Percentiles rank a stretch among this genome's conserved stretches.
Conservation (phyloP, 1,284 basidiomycete genomes). For the Microbotryum intermedium region DNA sequence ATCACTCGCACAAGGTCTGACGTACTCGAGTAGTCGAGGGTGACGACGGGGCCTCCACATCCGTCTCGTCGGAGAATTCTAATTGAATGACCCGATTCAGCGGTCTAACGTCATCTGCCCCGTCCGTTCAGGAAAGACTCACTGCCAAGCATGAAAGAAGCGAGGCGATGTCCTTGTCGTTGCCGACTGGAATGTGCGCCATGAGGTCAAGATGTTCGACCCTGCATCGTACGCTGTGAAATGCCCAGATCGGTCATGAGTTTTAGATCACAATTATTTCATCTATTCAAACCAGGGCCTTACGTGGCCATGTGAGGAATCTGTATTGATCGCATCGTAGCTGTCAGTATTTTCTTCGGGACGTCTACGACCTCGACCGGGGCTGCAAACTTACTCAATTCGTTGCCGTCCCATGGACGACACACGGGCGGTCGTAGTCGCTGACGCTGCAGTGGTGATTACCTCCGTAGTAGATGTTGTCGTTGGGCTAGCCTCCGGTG, state of each 20-base stretch:
- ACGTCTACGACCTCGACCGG: no score
- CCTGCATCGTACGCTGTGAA: constrained; percentile 1
- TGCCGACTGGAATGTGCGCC: constrained; percentile 16
- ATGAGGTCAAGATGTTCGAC: constrained; percentile 20
- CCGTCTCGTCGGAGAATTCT: constrained; percentile 17
- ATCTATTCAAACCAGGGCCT: background rate
- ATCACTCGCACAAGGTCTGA: no score
- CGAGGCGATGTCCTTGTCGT: background rate
- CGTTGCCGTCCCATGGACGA: no score
- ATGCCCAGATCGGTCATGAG: constrained; percentile 20
- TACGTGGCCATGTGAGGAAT: background rate
- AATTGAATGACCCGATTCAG: no score
- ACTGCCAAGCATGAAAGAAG: constrained; percentile 26
- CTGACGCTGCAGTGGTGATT: no score
- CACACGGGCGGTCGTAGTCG: no score
- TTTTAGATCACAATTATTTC: constrained; percentile 26
- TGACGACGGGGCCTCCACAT: constrained; percentile 19
- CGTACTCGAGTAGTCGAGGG: constrained; percentile 15
- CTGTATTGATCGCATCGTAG: no score
- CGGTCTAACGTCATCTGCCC: background rate
- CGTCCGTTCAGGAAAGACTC: background rate
- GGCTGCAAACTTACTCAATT: no score
- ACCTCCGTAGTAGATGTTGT: no score
- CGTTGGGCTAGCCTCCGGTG: no score
- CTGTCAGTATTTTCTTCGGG: no score